Conservation (phyloP, 768 basidiomycete species). For the Leccinum aurantiacum region DNA sequence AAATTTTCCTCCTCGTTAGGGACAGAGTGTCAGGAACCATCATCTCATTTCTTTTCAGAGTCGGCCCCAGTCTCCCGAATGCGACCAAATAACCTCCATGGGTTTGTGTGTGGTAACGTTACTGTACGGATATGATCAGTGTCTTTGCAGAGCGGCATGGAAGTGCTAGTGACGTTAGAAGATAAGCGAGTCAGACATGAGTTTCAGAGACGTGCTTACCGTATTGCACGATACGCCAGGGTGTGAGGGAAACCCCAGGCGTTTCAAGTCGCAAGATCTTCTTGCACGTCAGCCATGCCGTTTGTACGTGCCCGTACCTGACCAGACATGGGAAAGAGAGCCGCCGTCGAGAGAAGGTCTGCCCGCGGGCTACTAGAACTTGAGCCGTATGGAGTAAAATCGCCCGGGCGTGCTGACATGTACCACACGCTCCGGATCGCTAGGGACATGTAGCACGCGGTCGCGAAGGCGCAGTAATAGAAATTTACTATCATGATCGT, state of each 20-base stretch:
- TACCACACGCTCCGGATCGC: not conserved
- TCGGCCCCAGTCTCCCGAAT: not conserved
- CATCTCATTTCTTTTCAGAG: not conserved
- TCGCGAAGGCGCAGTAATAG: slow-evolving; percentile 1
- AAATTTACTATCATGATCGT: not conserved
- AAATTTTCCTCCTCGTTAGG: not conserved
- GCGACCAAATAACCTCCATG: not conserved
- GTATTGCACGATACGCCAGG: not conserved
- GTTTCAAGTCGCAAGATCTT: slow-evolving; percentile 18
- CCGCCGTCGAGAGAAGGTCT: not conserved
- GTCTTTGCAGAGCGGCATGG: not conserved
- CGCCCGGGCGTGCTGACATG: not conserved
- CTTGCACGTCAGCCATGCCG: not conserved
- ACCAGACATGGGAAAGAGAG: not conserved
- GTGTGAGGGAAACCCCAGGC: not conserved
- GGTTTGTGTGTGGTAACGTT: not conserved
- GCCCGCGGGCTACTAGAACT: not conserved
- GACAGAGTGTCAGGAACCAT: not conserved
- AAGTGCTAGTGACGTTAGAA: slow-evolving; percentile 14
- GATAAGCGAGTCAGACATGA: slow-evolving; percentile 17
- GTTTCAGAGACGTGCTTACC: slow-evolving; percentile 3
- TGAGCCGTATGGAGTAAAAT: not conserved
- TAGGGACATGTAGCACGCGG: not conserved
- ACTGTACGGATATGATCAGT: not conserved
- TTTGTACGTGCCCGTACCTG: slow-evolving; percentile 5